phyloP scores from a whole-genome alignment of 345 rosid genomes.

The Rhizophora apiculata region DNA sequence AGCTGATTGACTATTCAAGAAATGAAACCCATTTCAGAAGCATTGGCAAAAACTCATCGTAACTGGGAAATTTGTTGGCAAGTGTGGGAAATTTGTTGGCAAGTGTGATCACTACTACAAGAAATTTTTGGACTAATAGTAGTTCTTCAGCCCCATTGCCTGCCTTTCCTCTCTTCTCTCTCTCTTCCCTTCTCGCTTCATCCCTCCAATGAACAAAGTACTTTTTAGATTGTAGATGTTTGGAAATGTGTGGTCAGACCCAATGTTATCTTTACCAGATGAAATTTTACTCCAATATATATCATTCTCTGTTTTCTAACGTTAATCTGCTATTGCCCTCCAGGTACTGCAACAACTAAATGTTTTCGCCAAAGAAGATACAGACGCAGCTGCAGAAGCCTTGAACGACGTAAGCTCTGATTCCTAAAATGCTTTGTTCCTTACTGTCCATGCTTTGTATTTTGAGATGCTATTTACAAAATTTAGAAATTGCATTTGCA shows the following conservation, averaged over 20 bases:
- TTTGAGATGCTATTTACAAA: neutral
- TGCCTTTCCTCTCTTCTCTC: no score
- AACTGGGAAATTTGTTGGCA: no score
- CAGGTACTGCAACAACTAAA: constrained; percentile 73
- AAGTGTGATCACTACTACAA: no score
- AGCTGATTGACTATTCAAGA: no score
- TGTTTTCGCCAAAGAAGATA: constrained; percentile 70
- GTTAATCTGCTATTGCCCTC: constrained; percentile 2
- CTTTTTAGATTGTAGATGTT: neutral
- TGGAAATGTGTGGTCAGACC: no score
- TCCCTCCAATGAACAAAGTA: no score
- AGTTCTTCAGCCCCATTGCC: no score
- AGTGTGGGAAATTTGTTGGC: no score
- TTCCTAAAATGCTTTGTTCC: neutral
- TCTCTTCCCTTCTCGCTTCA: no score
- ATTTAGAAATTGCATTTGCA: neutral
- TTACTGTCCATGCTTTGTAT: neutral
- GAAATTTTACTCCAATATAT: neutral
- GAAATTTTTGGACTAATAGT: no score
- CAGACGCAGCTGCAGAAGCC: constrained; percentile 71
- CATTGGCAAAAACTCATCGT: no score
- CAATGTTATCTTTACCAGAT: neutral
- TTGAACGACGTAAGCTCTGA: constrained; percentile 64
- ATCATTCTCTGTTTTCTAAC: constrained; percentile 1
- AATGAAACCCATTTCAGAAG: no score